phyloP scores from a whole-genome alignment of 352 stramenopile genomes.

The Globisporangium spiculum region DNA sequence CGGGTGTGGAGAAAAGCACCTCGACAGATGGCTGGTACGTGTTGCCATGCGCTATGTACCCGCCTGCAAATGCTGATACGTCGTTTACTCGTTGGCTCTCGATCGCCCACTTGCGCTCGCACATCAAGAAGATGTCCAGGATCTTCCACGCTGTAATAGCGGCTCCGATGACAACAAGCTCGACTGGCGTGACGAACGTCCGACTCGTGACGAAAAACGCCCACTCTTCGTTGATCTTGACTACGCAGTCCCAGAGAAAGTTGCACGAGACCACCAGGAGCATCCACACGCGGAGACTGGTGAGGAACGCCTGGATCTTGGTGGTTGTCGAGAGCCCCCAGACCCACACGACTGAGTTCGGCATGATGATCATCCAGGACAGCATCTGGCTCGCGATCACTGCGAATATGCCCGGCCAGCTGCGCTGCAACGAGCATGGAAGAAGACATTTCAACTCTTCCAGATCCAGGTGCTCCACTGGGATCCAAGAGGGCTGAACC shows the following conservation, averaged over 20 bases:
- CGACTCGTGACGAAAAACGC: slow-evolving; percentile 27
- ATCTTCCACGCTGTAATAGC: slow-evolving; percentile 16
- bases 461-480: slow-evolving; percentile 14
- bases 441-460: slow-evolving; percentile 15
- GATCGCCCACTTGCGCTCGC: slow-evolving; percentile 26
- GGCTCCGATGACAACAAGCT: slow-evolving; percentile 25
- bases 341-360: slow-evolving; percentile 48
- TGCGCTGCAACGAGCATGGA: slow-evolving; percentile 43
- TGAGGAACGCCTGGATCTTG: slow-evolving; percentile 47
- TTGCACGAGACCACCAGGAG: slow-evolving; percentile 36
- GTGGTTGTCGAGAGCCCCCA: slow-evolving; percentile 30
- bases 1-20: slow-evolving; percentile 10
- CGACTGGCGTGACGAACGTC: slow-evolving; percentile 26
- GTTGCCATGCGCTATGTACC: slow-evolving; percentile 24
- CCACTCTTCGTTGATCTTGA: slow-evolving; percentile 34
- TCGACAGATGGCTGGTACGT: slow-evolving; percentile 27
- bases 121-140: slow-evolving; percentile 26
- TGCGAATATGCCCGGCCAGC: slow-evolving; percentile 29
- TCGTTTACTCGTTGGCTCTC: slow-evolving; percentile 30
- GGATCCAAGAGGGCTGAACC: slow-evolving; percentile 15
- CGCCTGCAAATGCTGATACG: slow-evolving; percentile 13
- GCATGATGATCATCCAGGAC: slow-evolving; percentile 58
- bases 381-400: slow-evolving; percentile 30
- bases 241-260: slow-evolving; percentile 29
- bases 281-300: slow-evolving; percentile 33